Conservation (phyloP, 2,329 filamentous ascomycete genomes). For the Alternaria solani region DNA sequence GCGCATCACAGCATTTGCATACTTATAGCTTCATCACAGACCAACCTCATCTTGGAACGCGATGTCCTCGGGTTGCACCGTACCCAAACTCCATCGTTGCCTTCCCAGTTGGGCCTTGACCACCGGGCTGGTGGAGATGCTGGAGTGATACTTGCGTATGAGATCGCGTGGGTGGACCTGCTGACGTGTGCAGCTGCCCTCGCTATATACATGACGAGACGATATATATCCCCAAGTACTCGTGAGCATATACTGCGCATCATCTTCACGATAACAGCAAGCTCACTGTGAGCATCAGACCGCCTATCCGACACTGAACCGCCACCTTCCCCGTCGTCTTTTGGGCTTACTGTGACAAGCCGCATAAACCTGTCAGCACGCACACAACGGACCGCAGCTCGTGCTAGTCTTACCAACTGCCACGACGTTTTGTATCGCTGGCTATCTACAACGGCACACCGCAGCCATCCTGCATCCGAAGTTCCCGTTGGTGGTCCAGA, state of each 20-base stretch:
- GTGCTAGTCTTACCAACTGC: constrained; percentile 16
- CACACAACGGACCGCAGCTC: constrained; percentile 18
- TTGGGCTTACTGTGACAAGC: constrained; percentile 36
- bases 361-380: constrained; percentile 16
- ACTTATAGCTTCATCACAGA: constrained; percentile 17
- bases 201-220: constrained; percentile 8
- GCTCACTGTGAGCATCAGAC: constrained; percentile 3
- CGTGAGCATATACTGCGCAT: neutral
- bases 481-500: neutral
- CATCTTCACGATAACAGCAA: neutral
- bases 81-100: constrained; percentile 12
- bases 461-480: neutral
- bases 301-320: constrained; percentile 14
- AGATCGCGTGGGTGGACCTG: constrained; percentile 27
- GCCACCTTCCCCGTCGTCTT: constrained; percentile 15
- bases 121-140: constrained; percentile 29
- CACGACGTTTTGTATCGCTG: constrained; percentile 15
- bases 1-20: constrained; percentile 30
- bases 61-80: constrained; percentile 22
- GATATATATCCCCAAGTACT: neutral
- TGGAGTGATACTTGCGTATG: constrained; percentile 30
- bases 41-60: constrained; percentile 16
- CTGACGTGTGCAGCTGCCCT: constrained; percentile 36
- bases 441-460: constrained; percentile 1
- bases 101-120: constrained; percentile 20